phyloP scores from a whole-genome alignment of 768 basidiomycete genomes.

The Boletus speciosus region DNA sequence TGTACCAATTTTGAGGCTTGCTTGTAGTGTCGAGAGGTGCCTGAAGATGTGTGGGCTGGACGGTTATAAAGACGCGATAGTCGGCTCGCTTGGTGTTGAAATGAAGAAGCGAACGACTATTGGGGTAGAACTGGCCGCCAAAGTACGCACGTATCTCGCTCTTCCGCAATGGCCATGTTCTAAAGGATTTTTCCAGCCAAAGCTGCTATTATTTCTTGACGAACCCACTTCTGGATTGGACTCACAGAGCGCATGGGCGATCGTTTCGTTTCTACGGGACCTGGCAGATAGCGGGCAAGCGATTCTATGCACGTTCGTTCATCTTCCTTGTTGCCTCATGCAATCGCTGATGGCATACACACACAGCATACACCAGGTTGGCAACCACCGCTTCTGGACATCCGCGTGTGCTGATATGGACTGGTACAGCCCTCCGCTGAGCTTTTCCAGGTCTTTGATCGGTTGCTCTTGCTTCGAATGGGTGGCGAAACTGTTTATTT shows the following conservation, averaged over 20 bases:
- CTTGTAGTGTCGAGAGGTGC: slow-evolving; percentile 52
- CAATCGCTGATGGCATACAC: background rate
- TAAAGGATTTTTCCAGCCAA: slow-evolving; percentile 44
- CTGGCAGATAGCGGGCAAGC: slow-evolving; percentile 82
- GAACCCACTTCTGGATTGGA: slow-evolving; percentile 89
- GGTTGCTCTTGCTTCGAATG: slow-evolving; percentile 68
- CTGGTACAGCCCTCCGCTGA: slow-evolving; percentile 67
- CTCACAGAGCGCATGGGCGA: slow-evolving; percentile 84
- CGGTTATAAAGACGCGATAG: slow-evolving; percentile 61
- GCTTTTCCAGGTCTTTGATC: slow-evolving; percentile 78
- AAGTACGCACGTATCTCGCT: slow-evolving; percentile 28
- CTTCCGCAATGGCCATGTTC: too few species aligned
- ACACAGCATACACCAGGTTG: slow-evolving; percentile 41
- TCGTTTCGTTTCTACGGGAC: slow-evolving; percentile 67
- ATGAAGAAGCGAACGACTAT: slow-evolving; percentile 82
- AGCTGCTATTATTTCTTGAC: slow-evolving; percentile 79
- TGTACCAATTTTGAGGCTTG: background rate
- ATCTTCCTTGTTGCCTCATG: background rate
- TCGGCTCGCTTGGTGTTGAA: slow-evolving; percentile 66
- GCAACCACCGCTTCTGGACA: background rate
- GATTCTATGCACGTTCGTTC: slow-evolving; percentile 81
- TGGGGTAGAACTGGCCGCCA: slow-evolving; percentile 83
- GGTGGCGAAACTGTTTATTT: slow-evolving; percentile 73
- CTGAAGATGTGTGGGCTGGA: slow-evolving; percentile 63
- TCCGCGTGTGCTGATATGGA: background rate